Conservation (phyloP, 129 eudicot genomes). For the Helichrysum umbraculigerum region DNA sequence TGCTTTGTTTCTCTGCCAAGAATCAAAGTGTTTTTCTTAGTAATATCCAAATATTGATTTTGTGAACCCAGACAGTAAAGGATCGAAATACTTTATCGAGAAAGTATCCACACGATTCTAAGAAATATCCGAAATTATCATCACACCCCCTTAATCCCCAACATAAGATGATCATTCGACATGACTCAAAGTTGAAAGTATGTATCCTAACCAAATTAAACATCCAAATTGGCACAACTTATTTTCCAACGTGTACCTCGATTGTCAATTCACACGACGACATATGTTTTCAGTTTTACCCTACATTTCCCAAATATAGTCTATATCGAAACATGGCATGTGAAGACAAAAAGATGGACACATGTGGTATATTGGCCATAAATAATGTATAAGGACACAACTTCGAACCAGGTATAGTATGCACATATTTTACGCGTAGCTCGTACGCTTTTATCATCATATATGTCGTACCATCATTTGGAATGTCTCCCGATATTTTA, state of each 20-base stretch:
- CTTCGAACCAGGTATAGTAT: neutral
- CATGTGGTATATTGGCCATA: slow-evolving; percentile 18
- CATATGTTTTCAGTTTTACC: neutral
- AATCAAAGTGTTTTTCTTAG: no score
- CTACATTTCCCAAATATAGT: slow-evolving; percentile 13
- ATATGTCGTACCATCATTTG: no score
- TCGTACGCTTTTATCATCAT: neutral
- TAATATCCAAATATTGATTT: no score
- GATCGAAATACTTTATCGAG: no score
- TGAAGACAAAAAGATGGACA: slow-evolving; percentile 16
- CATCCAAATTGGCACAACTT: neutral
- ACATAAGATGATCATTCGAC: slow-evolving; percentile 12
- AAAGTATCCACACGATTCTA: no score
- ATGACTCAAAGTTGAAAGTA: neutral
- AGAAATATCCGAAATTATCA: no score
- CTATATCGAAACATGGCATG: slow-evolving; percentile 18
- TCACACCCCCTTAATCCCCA: no score
- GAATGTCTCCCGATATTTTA: no score
- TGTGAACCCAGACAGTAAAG: no score
- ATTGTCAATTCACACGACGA: slow-evolving; percentile 5
- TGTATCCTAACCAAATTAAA: neutral
- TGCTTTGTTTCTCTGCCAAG: no score
- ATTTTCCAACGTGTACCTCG: neutral
- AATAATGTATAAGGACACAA: neutral
- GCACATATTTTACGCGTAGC: neutral